A percentile compares a stretch with the other conserved stretches of the same genome.
Conservation (phyloP, 352 stramenopile genomes). For the Pythium dissotocum region DNA sequence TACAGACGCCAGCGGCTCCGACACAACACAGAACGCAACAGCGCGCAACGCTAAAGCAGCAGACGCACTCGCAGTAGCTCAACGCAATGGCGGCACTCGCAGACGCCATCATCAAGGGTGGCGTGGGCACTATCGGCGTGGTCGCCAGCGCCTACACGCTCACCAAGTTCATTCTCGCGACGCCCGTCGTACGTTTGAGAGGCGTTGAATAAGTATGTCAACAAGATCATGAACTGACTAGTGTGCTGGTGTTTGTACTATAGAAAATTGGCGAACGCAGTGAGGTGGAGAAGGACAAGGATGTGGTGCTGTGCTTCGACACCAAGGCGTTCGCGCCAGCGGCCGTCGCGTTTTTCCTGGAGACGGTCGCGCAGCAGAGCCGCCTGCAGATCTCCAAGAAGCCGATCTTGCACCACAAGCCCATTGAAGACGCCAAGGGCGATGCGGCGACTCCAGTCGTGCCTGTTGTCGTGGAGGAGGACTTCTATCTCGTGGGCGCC, state of each 20-base stretch:
- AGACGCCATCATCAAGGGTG: constrained; percentile 69
- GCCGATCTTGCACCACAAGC: constrained; percentile 36
- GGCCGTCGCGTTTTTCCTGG: constrained; percentile 68
- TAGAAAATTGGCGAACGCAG: constrained; percentile 59
- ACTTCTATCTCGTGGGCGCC: constrained; percentile 62
- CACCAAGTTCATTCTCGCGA: constrained; percentile 79
- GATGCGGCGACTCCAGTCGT: neutral
- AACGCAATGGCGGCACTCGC: constrained; percentile 50
- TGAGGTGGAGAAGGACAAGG: constrained; percentile 60
- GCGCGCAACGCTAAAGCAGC: neutral
- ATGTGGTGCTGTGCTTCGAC: constrained; percentile 76
- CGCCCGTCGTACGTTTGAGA: constrained; percentile 51
- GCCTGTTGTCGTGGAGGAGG: constrained; percentile 21
- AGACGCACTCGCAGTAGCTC: neutral
- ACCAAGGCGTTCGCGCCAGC: constrained; percentile 49
- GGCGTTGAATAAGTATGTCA: neutral
- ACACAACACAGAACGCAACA: neutral
- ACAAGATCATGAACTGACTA: neutral
- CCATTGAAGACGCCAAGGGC: neutral
- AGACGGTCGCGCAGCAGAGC: constrained; percentile 64
- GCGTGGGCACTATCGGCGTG: constrained; percentile 68
- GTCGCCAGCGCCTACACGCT: constrained; percentile 74
- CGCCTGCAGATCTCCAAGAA: constrained; percentile 55
- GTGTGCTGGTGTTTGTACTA: constrained; percentile 2
- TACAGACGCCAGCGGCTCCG: neutral